phyloP scores from a whole-genome alignment of 805 yeast species.

The Yamadazyma takamatsuzukensis region DNA sequence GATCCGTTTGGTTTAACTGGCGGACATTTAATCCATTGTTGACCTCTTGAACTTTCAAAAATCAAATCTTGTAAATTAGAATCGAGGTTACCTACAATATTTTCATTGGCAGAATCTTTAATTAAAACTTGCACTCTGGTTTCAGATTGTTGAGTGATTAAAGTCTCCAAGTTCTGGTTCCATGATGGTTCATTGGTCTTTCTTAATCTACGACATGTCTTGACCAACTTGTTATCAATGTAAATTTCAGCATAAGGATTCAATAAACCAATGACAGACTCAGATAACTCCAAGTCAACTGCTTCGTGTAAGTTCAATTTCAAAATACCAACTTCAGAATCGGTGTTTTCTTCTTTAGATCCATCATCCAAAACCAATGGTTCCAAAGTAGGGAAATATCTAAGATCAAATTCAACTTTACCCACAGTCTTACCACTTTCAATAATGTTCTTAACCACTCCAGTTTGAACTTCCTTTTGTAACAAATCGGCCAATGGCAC shows the following conservation, averaged over 20 bases:
- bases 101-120: constrained; percentile 56
- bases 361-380: constrained; percentile 48
- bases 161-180: constrained; percentile 58
- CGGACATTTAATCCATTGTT: constrained; percentile 44
- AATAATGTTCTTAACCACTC: constrained; percentile 40
- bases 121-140: constrained; percentile 55
- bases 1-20: constrained; percentile 43
- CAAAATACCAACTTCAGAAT: constrained; percentile 71
- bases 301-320: constrained; percentile 62
- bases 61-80: constrained; percentile 53
- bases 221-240: constrained; percentile 53
- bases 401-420: constrained; percentile 51
- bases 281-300: constrained; percentile 48
- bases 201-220: constrained; percentile 57
- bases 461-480: constrained; percentile 48
- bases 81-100: constrained; percentile 50
- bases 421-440: constrained; percentile 58
- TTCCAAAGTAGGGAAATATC: constrained; percentile 47
- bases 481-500: constrained; percentile 58
- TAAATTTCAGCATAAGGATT: constrained; percentile 69
- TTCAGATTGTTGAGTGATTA: constrained; percentile 57
- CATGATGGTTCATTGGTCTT: constrained; percentile 72
- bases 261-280: constrained; percentile 49
- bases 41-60: constrained; percentile 47
- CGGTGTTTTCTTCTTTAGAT: constrained; percentile 45